Percentiles rank a stretch among this genome's conserved stretches.
Evolutionary conservation across 1,139 yeast genomes (phyloP).

Genomic region (Meyerozyma smithsonii): DNA sequence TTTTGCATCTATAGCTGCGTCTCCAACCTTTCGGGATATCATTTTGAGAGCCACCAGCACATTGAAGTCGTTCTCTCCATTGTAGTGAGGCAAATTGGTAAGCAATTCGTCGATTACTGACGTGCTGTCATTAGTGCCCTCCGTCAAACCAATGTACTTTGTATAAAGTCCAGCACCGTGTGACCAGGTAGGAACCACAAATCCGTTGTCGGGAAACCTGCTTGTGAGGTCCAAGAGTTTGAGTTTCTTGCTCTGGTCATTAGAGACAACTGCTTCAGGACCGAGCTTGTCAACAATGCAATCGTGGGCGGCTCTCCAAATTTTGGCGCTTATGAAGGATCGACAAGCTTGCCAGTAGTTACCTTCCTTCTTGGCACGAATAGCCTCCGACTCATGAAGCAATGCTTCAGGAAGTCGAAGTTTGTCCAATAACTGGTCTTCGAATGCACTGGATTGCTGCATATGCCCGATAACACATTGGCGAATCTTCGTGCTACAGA

Average conservation of each 20-base stretch:
- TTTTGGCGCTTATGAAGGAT: constrained; percentile 57
- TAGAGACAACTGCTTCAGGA: constrained; percentile 56
- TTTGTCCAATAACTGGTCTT: constrained; percentile 25
- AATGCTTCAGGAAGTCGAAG: constrained; percentile 44
- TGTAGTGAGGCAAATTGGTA: constrained; percentile 39
- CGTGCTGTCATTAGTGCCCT: constrained; percentile 11
- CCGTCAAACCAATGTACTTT: constrained; percentile 34
- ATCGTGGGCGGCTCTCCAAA: constrained; percentile 61
- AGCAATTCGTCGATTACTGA: constrained; percentile 22
- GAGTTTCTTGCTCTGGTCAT: constrained; percentile 28
- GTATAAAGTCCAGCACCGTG: constrained; percentile 56
- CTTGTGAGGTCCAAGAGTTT: constrained; percentile 38
- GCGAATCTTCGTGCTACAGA: constrained; percentile 37
- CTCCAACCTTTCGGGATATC: constrained; percentile 47
- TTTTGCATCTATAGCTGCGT: constrained; percentile 26
- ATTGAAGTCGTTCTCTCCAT: constrained; percentile 23
- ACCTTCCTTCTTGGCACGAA: constrained; percentile 33
- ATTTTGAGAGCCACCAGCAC: constrained; percentile 45
- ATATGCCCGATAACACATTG: constrained; percentile 43
- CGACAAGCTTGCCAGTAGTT: constrained; percentile 58
- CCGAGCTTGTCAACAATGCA: constrained; percentile 57
- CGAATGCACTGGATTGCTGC: constrained; percentile 16
- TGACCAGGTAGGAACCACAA: constrained; percentile 51
- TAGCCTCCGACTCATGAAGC: constrained; percentile 51
- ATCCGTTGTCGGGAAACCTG: constrained; percentile 43